Evolutionary conservation across 208 protist species (phyloP).

Genomic region (Trypanosoma melophagium): DNA sequence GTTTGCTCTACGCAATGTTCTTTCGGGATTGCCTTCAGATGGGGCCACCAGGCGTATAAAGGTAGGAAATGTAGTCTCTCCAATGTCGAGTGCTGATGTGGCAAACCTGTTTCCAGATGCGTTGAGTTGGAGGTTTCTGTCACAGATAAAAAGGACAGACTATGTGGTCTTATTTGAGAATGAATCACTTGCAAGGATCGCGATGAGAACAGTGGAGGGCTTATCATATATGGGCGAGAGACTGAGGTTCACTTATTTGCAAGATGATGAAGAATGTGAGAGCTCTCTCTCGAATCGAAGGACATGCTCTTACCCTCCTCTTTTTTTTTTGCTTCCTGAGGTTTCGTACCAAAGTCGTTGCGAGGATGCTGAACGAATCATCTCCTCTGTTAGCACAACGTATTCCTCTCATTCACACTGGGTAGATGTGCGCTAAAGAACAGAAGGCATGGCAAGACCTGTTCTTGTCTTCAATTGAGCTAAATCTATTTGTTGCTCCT

Average conservation of each 20-base stretch:
- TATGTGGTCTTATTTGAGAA: conserved; percentile 32
- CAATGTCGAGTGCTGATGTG: conserved; percentile 37
- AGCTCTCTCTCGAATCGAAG: not conserved
- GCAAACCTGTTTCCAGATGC: conserved; percentile 31
- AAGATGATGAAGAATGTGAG: not conserved
- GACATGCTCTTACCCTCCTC: conserved; percentile 15
- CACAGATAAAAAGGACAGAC: conserved; percentile 25
- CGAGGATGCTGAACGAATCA: conserved; percentile 21
- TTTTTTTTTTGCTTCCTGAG: conserved; percentile 24
- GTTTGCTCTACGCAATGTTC: conserved; percentile 23
- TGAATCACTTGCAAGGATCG: conserved; percentile 26
- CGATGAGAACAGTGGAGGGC: conserved; percentile 23
- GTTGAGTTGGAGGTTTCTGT: conserved; percentile 29
- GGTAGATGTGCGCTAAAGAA: conserved; percentile 16
- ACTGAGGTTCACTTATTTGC: conserved; percentile 10
- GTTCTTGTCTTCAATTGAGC: not conserved
- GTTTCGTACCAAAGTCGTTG: conserved; percentile 21
- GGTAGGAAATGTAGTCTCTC: conserved; percentile 38
- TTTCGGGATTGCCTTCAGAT: conserved; percentile 24
- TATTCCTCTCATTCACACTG: conserved; percentile 7
- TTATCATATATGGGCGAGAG: conserved; percentile 22
- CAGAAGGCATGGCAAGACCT: not conserved
- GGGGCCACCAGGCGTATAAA: conserved; percentile 33
- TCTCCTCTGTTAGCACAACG: conserved; percentile 10
- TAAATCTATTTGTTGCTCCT: not conserved